Evolutionary conservation across 2,329 filamentous ascomycete species (phyloP).

Genomic region (Aureobasidium mangrovei): DNA sequence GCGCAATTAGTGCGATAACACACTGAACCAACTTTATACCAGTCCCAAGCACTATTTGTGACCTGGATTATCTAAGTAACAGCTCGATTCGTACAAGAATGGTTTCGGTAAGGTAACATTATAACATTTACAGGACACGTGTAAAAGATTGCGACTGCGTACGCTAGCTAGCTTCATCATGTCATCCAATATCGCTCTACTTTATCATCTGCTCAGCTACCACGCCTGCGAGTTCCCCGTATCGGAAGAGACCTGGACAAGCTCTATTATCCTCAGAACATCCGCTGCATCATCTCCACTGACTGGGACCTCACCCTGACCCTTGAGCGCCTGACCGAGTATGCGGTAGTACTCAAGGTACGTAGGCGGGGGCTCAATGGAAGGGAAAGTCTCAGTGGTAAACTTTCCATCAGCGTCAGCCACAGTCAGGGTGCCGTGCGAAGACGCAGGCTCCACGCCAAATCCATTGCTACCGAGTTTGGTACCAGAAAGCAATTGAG

Average conservation of each 20-base stretch:
- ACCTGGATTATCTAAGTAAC: too few relatives aligned
- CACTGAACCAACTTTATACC: too few relatives aligned
- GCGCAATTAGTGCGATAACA: too few relatives aligned
- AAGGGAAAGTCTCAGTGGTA: slow-evolving; percentile 44
- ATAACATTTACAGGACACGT: too few relatives aligned
- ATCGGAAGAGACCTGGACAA: slow-evolving; percentile 45
- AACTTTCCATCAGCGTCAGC: slow-evolving; percentile 26
- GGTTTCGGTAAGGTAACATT: too few relatives aligned
- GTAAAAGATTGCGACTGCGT: too few relatives aligned
- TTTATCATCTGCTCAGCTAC: not conserved
- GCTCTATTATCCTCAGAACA: slow-evolving; percentile 49
- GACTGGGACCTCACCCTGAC: slow-evolving; percentile 46
- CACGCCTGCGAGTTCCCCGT: slow-evolving; percentile 36
- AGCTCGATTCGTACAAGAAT: too few relatives aligned
- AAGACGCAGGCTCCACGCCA: slow-evolving; percentile 52
- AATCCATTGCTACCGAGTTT: slow-evolving; percentile 55
- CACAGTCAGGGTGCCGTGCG: slow-evolving; percentile 43
- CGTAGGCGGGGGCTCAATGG: slow-evolving; percentile 52
- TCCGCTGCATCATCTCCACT: slow-evolving; percentile 44
- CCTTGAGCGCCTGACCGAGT: slow-evolving; percentile 44
- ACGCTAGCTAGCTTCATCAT: too few relatives aligned
- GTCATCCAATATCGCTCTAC: too few relatives aligned
- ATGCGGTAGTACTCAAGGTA: slow-evolving; percentile 59
- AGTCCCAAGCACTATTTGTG: too few relatives aligned
- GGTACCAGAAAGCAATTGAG: slow-evolving; percentile 57